phyloP scores from a whole-genome alignment of 2,329 filamentous ascomycete genomes.

The Pseudocercospora crystallina region DNA sequence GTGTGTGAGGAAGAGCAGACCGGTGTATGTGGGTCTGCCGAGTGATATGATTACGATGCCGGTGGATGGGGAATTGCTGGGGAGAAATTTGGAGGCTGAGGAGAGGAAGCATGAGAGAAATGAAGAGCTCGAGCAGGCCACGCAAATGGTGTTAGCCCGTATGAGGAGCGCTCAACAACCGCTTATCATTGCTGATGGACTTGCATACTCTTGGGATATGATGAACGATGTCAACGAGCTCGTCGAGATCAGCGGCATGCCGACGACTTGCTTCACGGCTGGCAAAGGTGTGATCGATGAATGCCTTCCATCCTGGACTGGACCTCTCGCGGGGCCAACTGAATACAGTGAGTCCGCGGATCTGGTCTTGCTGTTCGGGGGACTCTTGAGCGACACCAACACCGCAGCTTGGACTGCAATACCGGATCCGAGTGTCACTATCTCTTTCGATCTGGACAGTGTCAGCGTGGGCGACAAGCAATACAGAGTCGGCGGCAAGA shows the following conservation, averaged over 20 bases:
- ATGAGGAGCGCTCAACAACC: constrained; percentile 39
- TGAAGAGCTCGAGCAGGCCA: constrained; percentile 23
- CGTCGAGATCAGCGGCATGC: constrained; percentile 48
- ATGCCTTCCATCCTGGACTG: constrained; percentile 48
- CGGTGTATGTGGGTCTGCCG: constrained; percentile 17
- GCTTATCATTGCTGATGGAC: constrained; percentile 54
- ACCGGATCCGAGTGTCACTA: constrained; percentile 37
- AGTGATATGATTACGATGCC: constrained; percentile 13
- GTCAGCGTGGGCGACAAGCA: constrained; percentile 36
- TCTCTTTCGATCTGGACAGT: constrained; percentile 37
- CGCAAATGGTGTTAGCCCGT: constrained; percentile 38
- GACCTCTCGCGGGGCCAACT: constrained; percentile 47
- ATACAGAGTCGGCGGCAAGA: constrained; percentile 27
- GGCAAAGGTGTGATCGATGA: constrained; percentile 56
- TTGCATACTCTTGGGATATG: constrained; percentile 46
- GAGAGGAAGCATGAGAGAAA: constrained; percentile 39
- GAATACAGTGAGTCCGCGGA: constrained; percentile 14
- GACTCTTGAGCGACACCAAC: constrained; percentile 18
- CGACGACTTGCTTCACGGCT: constrained; percentile 50
- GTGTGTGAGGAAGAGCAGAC: constrained; percentile 13
- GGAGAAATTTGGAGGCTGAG: constrained; percentile 25
- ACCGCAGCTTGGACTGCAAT: constrained; percentile 42
- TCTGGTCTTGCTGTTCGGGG: constrained; percentile 18
- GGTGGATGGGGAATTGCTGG: constrained; percentile 36
- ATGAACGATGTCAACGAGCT: constrained; percentile 46